Percentiles rank a stretch among this genome's conserved stretches.
Evolutionary conservation across 2,329 filamentous ascomycete genomes (phyloP).

Genomic region (Trichoderma koningii): DNA sequence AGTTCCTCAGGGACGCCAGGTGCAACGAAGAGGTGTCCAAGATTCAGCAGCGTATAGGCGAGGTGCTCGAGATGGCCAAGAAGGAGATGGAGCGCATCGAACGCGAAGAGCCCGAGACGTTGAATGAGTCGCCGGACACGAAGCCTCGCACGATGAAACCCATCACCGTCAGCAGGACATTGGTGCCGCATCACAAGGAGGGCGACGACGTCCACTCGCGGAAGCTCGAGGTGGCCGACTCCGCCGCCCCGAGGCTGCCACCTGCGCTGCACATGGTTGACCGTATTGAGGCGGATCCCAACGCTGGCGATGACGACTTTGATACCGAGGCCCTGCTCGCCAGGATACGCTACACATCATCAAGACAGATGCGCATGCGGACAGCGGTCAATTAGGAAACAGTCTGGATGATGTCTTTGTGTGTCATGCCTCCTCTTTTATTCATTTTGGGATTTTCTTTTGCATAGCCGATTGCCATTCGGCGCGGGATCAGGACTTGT

Average conservation of each 20-base stretch:
- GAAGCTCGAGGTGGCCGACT: constrained; percentile 31
- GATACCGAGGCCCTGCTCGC: constrained; percentile 44
- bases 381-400: constrained; percentile 23
- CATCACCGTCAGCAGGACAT: constrained; percentile 55
- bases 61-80: constrained; percentile 63
- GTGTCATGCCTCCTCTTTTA: too few species aligned
- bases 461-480: constrained; percentile 15
- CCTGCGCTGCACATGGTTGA: constrained; percentile 29
- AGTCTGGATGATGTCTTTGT: too few species aligned
- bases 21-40: constrained; percentile 75
- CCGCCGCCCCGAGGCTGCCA: constrained; percentile 29
- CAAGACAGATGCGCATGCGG: constrained; percentile 43
- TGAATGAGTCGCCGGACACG: constrained; percentile 43
- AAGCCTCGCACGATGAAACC: constrained; percentile 55
- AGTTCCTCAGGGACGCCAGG: constrained; percentile 84
- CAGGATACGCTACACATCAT: constrained; percentile 48
- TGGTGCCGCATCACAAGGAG: constrained; percentile 38
- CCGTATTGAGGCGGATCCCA: constrained; percentile 40
- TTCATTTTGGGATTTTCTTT: not conserved
- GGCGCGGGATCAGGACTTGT: constrained; percentile 21
- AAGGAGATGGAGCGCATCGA: constrained; percentile 60
- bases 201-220: constrained; percentile 33
- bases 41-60: constrained; percentile 65
- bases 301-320: constrained; percentile 47
- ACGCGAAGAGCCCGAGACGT: constrained; percentile 53